Conservation (phyloP, 306 rosid genomes). For the Vigna nakashimae region DNA sequence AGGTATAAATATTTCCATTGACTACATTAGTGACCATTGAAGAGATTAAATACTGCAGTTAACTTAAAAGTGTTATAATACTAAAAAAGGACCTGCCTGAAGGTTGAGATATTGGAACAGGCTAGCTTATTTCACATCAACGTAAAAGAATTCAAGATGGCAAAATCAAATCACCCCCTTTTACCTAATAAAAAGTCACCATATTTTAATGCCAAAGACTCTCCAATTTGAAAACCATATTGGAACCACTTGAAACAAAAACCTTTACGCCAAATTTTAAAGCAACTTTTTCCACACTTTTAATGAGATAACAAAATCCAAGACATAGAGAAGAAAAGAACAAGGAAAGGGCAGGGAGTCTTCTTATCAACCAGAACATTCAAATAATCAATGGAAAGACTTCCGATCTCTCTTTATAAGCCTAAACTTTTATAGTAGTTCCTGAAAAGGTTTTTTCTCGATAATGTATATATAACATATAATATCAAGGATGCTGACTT, state of each 20-base stretch:
- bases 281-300: slow-evolving; percentile 7
- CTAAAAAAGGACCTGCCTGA: not conserved
- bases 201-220: slow-evolving; percentile 19
- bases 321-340: slow-evolving; percentile 14
- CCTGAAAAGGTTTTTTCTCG: not conserved
- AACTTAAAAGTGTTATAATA: not conserved
- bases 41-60: slow-evolving; percentile 15
- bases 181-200: slow-evolving; percentile 3
- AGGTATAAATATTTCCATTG: slow-evolving; percentile 3
- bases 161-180: slow-evolving; percentile 22
- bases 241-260: not conserved
- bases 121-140: slow-evolving; percentile 15
- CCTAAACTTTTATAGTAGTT: slow-evolving; percentile 5
- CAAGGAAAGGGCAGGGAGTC: not conserved
- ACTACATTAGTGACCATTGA: not conserved
- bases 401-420: not conserved
- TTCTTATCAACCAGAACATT: not conserved
- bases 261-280: not conserved
- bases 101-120: slow-evolving; percentile 34
- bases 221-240: not conserved
- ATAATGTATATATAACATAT: not conserved
- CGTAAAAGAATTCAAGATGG: not conserved
- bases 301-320: slow-evolving; percentile 18
- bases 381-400: slow-evolving; percentile 15
- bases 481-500: slow-evolving; percentile 2